Base-by-base conservation (phyloP, 1,284 basidiomycete species). In the Cryptococcus wingfieldii region DNA sequence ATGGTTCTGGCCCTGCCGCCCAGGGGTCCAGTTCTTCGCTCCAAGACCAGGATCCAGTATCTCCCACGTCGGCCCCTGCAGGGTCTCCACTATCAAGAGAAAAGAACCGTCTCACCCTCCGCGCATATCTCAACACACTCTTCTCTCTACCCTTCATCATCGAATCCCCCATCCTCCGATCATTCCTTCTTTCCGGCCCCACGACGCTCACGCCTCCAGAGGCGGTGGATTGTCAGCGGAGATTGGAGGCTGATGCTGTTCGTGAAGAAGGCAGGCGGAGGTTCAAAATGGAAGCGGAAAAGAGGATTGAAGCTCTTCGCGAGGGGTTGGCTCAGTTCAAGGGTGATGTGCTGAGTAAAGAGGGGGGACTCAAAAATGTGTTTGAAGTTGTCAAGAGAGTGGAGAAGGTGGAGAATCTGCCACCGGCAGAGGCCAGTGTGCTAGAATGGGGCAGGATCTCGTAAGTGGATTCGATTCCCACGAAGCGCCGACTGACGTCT, bases 391-490 rank as follows among this genome's bases (percentile, higher is more conserved):
- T 99, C 74, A 89, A 92, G 74, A 77, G 83, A 27, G 94, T 89
- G 3, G 84, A 89, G 10, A 80, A 85, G 56, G 85, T 95, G 6
- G 81, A 84, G 57, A 84, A 88, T 65, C 78, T 99, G 31, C 95
- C 96, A 1, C 75, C 80, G 8, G 89, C 92, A 62, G 98, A 95
- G 70, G 81, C 84, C 63, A 89, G 91, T 48, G 88, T 98, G 38
- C 72, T 97, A 13, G 93, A 97, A 75, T 99, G 96, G 95, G 95
- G 89, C 3, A 83, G 93, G 53, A 97, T 98, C 74, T 94, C 93
- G 90, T 94, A 60, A 69, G 78, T 74, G 51, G 23, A 43, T 47
- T n/a, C 3, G n/a, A n/a, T 37, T 9, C 13, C 10, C 23, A 25
- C 10, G 4, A 7, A 23, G 18, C 14, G 31, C 18, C 48, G 9